phyloP scores from a whole-genome alignment of 805 yeast species.

The Saccharomycopsis sp. region DNA sequence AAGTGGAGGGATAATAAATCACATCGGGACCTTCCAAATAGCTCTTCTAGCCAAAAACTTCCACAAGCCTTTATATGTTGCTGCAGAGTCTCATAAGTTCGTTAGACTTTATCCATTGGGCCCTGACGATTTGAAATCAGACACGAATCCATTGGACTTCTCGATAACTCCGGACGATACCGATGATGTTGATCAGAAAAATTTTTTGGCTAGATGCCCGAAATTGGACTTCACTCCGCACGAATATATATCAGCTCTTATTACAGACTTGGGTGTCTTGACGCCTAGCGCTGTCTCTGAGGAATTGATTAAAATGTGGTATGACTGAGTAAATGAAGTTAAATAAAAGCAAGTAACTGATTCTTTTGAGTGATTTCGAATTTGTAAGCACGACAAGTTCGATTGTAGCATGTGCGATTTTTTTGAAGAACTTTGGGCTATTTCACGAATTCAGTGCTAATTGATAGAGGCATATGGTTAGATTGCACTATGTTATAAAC shows the following conservation, averaged over 20 bases:
- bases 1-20: constrained; percentile 95
- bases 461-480: too few relatives aligned
- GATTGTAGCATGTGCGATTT: too few relatives aligned
- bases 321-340: too few relatives aligned
- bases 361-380: too few relatives aligned
- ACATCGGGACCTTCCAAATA: constrained; percentile 89
- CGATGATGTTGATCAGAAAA: constrained; percentile 21
- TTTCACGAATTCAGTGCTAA: too few relatives aligned
- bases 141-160: constrained; percentile 23
- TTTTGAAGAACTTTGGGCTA: too few relatives aligned
- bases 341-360: too few relatives aligned
- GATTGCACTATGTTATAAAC: too few relatives aligned
- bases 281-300: constrained; percentile 99
- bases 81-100: constrained; percentile 91
- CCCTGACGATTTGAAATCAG: constrained; percentile 77
- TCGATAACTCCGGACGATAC: not conserved
- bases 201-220: constrained; percentile 35
- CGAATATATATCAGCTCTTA: constrained; percentile 88
- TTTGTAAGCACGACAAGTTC: too few relatives aligned
- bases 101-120: constrained; percentile 93
- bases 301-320: constrained; percentile 97
- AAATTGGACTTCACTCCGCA: constrained; percentile 91
- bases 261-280: constrained; percentile 92
- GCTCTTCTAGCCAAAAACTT: constrained; percentile 88
- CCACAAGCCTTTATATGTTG: constrained; percentile 89